These are phyloP conservation scores for Pecoramyces ruminantium DNA, from an alignment of 192 early-diverging fungal genomes.

Conservation along the genomic window DNA sequence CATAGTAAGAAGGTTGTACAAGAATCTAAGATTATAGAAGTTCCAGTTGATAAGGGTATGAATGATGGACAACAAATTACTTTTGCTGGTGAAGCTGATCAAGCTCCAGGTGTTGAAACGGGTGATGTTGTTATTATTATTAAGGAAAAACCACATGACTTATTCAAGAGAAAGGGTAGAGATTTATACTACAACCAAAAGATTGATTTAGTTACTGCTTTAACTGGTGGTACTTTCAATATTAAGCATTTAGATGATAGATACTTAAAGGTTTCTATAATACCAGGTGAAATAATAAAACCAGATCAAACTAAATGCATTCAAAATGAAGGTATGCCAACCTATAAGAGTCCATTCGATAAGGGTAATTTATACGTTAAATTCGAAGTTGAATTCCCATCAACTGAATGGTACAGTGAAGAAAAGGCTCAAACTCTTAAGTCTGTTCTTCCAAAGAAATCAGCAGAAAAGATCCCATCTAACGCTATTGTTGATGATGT, in stretches of 20 bases:
- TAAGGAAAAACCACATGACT: slow-evolving; percentile 80
- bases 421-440: slow-evolving; percentile 60
- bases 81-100: slow-evolving; percentile 92
- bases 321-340: slow-evolving; percentile 89
- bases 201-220: slow-evolving; percentile 84
- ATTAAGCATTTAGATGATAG: slow-evolving; percentile 90
- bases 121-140: slow-evolving; percentile 95
- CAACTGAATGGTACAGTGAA: slow-evolving; percentile 50
- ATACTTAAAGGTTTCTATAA: slow-evolving; percentile 65
- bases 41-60: slow-evolving; percentile 97
- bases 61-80: slow-evolving; percentile 86
- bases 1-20: slow-evolving; percentile 66
- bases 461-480: slow-evolving; percentile 17
- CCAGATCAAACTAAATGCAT: slow-evolving; percentile 73
- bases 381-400: slow-evolving; percentile 89
- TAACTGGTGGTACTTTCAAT: slow-evolving; percentile 84
- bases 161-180: slow-evolving; percentile 83
- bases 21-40: slow-evolving; percentile 92
- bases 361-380: slow-evolving; percentile 84
- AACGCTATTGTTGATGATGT: slow-evolving; percentile 66
- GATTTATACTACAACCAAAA: slow-evolving; percentile 83
- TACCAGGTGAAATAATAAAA: slow-evolving; percentile 89
- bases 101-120: slow-evolving; percentile 77
- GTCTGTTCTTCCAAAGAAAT: slow-evolving; percentile 58
- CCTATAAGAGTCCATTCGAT: slow-evolving; percentile 51